A percentile compares a stretch with the other conserved stretches of the same genome.
These are phyloP conservation scores for Fusarium cicatricum DNA, from an alignment of 2,329 filamentous ascomycete genomes.

Conservation along the genomic window DNA sequence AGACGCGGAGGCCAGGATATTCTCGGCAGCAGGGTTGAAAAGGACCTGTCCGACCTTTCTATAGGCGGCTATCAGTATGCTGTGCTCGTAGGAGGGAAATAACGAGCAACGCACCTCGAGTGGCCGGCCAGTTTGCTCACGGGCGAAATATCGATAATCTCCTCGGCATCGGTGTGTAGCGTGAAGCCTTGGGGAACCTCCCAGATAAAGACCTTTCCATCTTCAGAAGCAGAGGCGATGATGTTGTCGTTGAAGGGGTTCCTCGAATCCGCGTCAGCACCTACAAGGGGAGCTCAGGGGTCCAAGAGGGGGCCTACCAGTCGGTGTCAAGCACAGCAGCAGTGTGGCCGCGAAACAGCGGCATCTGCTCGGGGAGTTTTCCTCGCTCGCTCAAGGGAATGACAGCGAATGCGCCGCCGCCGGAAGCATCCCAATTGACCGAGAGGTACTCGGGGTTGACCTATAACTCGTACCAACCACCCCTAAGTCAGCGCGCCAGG, in stretches of 20 bases:
- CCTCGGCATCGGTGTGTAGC: slow-evolving; percentile 83
- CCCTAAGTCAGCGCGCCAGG: slow-evolving; percentile 38
- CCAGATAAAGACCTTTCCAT: slow-evolving; percentile 98
- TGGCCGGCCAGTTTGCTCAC: slow-evolving; percentile 86
- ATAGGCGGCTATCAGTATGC: slow-evolving; percentile 32
- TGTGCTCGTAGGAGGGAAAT: not conserved
- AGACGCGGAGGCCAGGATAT: slow-evolving; percentile 92
- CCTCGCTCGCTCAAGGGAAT: slow-evolving; percentile 90
- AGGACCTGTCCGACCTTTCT: slow-evolving; percentile 98
- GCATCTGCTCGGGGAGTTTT: slow-evolving; percentile 90
- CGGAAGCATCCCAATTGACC: slow-evolving; percentile 98
- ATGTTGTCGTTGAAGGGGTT: slow-evolving; percentile 95
- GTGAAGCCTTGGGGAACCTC: slow-evolving; percentile 89
- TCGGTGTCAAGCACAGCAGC: slow-evolving; percentile 96
- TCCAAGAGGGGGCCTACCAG: slow-evolving; percentile 68
- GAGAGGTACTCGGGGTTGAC: slow-evolving; percentile 95
- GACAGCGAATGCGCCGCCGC: slow-evolving; percentile 95
- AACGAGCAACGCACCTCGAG: slow-evolving; percentile 68
- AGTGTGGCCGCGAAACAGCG: slow-evolving; percentile 95
- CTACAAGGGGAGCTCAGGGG: slow-evolving; percentile 9
- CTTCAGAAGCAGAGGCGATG: slow-evolving; percentile 93
- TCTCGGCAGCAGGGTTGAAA: slow-evolving; percentile 96
- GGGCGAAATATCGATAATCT: slow-evolving; percentile 82
- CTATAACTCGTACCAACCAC: slow-evolving; percentile 55
- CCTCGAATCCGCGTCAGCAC: slow-evolving; percentile 57